Conservation (phyloP, 495 filamentous ascomycete genomes). For the Penicillium parvum region DNA sequence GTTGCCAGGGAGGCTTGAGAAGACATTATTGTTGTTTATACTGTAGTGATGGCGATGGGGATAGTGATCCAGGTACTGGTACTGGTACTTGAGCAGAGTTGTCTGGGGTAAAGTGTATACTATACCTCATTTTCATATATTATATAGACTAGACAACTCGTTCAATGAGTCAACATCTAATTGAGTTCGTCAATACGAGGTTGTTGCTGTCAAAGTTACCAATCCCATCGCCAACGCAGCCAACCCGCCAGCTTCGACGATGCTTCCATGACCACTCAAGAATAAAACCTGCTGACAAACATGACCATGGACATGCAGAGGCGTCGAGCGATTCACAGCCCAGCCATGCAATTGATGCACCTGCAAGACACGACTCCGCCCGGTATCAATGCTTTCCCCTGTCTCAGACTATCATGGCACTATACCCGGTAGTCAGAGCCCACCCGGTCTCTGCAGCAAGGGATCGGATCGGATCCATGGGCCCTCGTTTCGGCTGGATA, state of each 20-base stretch:
- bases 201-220: not conserved
- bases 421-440: not conserved
- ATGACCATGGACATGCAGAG: not conserved
- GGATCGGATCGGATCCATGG: constrained; percentile 9
- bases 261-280: no score
- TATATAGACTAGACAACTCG: not conserved
- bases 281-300: no score
- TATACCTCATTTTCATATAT: not conserved
- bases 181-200: not conserved
- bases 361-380: not conserved
- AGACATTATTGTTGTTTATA: not conserved
- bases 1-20: constrained; percentile 7
- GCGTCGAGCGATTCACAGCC: no score
- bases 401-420: constrained; percentile 5
- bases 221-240: not conserved
- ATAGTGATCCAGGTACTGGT: not conserved
- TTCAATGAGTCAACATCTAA: no score
- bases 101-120: no score
- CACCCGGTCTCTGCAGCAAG: constrained; percentile 9
- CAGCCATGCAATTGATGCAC: not conserved
- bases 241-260: no score
- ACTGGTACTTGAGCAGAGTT: not conserved
- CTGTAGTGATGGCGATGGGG: not conserved
- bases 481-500: not conserved
- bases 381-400: constrained; percentile 2